Evolutionary conservation across 768 basidiomycete species (phyloP), one percentile per base, ranked within the genome.

Genomic region (Tylopilus balloui): DNA sequence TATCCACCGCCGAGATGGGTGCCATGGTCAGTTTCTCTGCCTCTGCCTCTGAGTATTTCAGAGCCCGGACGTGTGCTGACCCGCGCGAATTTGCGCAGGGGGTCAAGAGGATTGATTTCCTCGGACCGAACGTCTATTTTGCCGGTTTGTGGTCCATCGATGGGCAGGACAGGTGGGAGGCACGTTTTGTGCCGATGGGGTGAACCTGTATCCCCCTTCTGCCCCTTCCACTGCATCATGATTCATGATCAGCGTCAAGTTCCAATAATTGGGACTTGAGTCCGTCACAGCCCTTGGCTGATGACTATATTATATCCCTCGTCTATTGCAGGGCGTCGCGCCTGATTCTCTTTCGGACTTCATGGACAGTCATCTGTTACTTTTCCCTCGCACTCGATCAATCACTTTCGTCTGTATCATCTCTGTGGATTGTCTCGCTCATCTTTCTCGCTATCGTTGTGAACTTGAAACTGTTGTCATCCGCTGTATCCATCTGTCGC

Each of bases 51-150:
- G 61, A 65, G 19, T 67, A 55, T 35, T 69, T 65, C 51, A 54
- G 65, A 55, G 59, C 53, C 38, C 48, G 65, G 53, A 57, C 63
- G 11, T 35, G 23, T 45, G 45, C 63, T 58, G 67, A 67, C 51
- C 65, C 59, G 59, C 56, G 63, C 57, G 70, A 73, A 61, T 64
- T 55, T 60, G 55, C 51, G 54, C 71, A 73, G 58, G 71, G 71
- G 8, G 50, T 73, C 23, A 73, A 71, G 62, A 54, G 70, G 58
- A 61, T 73, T 23, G 71, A 73, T 53, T 69, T 70, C 55, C 61
- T 73, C 51, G 68, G 69, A 27, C 59, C 53, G 2, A 58, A 61
- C 19, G 50, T 60, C 32, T 50, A 47, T 23, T 73, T 72, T 35
- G 59, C 48, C 10, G 72, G 71, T 10, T 37, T 73, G 19, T 54